Evolutionary conservation across 768 basidiomycete species (phyloP).

Genomic region (Lactifluus echinatus): DNA sequence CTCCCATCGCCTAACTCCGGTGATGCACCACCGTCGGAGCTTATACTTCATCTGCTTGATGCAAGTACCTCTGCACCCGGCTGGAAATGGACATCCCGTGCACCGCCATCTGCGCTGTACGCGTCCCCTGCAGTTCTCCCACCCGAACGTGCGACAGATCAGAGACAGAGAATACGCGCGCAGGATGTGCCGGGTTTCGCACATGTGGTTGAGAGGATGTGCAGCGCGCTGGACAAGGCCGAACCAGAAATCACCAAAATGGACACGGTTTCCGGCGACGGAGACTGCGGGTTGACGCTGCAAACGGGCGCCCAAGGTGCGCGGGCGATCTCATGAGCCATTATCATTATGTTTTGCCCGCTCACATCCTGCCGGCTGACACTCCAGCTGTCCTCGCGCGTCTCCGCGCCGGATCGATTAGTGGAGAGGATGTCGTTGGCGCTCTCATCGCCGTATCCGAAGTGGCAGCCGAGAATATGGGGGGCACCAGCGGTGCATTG

Average conservation of each 20-base stretch:
- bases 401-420: slow-evolving; percentile 46
- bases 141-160: slow-evolving; percentile 1
- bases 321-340: slow-evolving; percentile 22
- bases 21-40: slow-evolving; percentile 30
- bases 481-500: slow-evolving; percentile 83
- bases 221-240: slow-evolving; percentile 57
- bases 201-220: slow-evolving; percentile 47
- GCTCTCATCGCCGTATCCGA: slow-evolving; percentile 62
- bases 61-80: slow-evolving; percentile 62
- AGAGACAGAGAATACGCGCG: slow-evolving; percentile 27
- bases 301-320: slow-evolving; percentile 68
- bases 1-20: slow-evolving; percentile 45
- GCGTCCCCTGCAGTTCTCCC: slow-evolving; percentile 10
- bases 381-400: slow-evolving; percentile 55
- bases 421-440: slow-evolving; percentile 54
- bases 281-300: slow-evolving; percentile 63
- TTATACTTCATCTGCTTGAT: slow-evolving; percentile 62
- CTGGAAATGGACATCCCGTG: slow-evolving; percentile 70
- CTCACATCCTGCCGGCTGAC: too few species aligned
- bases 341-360: too few species aligned
- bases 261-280: slow-evolving; percentile 91
- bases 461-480: slow-evolving; percentile 79
- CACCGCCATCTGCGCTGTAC: slow-evolving; percentile 28
- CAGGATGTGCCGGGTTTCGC: slow-evolving; percentile 44
- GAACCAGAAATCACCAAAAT: slow-evolving; percentile 87